These are phyloP conservation scores for Bruguiera gymnorhiza DNA, from an alignment of 345 rosid genomes.

Conservation along the genomic window DNA sequence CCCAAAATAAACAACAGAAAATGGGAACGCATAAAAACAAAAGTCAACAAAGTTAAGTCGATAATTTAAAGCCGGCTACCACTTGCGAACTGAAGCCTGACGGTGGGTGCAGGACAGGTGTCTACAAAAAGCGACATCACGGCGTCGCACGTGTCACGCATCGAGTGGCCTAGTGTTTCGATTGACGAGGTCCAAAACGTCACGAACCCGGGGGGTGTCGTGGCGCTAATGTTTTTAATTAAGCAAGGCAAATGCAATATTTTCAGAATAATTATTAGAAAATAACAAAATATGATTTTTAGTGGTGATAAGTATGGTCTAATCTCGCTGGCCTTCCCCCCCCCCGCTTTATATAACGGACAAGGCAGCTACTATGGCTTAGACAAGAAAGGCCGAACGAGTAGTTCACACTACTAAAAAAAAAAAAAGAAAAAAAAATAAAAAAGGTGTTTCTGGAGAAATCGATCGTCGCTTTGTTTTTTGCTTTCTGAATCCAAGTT, in stretches of 20 bases:
- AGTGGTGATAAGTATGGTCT: conserved; percentile 15
- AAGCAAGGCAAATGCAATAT: not conserved
- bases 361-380: not conserved
- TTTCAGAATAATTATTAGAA: not conserved
- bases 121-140: not conserved
- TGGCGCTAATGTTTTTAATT: not conserved
- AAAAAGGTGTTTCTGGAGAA: conserved; percentile 7
- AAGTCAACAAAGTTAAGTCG: conserved; percentile 24
- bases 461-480: not conserved
- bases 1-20: not conserved
- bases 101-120: conserved; percentile 25
- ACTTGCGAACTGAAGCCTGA: conserved; percentile 7
- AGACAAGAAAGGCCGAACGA: conserved; percentile 35
- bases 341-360: conserved; percentile 37
- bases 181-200: conserved; percentile 13
- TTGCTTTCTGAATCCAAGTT: no score
- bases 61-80: not conserved
- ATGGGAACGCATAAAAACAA: conserved; percentile 28
- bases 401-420: conserved; percentile 3
- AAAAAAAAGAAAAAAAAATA: not conserved
- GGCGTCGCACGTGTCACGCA: not conserved
- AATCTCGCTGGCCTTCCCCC: not conserved
- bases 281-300: not conserved
- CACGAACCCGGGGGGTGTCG: not conserved
- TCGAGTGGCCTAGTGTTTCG: conserved; percentile 1